phyloP scores from a whole-genome alignment of 2,329 filamentous ascomycete genomes.

The Tolypocladium pustulatum region DNA sequence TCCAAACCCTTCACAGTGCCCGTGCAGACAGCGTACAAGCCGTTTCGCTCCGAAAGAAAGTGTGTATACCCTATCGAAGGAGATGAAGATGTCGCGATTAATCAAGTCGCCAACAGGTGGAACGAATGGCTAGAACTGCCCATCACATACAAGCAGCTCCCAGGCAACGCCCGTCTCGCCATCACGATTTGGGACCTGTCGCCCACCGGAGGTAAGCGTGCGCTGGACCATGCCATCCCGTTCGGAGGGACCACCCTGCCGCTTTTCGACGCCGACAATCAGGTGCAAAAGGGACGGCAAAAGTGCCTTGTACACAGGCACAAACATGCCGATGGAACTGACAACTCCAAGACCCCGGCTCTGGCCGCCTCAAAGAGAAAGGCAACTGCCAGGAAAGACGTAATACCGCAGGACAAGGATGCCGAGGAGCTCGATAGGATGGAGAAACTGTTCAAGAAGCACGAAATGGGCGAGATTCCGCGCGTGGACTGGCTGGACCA shows the following conservation, averaged over 20 bases:
- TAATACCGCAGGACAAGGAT: conserved; percentile 53
- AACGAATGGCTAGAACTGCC: conserved; percentile 94
- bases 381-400: conserved; percentile 37
- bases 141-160: conserved; percentile 72
- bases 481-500: conserved; percentile 93
- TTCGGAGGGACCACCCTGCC: conserved; percentile 90
- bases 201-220: conserved; percentile 59
- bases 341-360: conserved; percentile 64
- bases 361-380: conserved; percentile 48
- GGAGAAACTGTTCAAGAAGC: conserved; percentile 87
- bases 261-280: conserved; percentile 88
- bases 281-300: conserved; percentile 81
- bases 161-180: conserved; percentile 71
- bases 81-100: neutral
- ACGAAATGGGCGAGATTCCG: conserved; percentile 94
- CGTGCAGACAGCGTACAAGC: conserved; percentile 84
- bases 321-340: conserved; percentile 74
- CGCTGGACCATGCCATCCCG: conserved; percentile 69
- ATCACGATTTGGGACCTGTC: conserved; percentile 95
- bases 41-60: conserved; percentile 67
- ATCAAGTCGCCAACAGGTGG: conserved; percentile 46
- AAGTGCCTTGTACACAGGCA: conserved; percentile 81
- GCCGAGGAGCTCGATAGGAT: conserved; percentile 79
- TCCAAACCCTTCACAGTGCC: conserved; percentile 91
- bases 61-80: conserved; percentile 15